Base-by-base conservation (phyloP, 768 basidiomycete genomes). In the Guyanaporus albipodus region DNA sequence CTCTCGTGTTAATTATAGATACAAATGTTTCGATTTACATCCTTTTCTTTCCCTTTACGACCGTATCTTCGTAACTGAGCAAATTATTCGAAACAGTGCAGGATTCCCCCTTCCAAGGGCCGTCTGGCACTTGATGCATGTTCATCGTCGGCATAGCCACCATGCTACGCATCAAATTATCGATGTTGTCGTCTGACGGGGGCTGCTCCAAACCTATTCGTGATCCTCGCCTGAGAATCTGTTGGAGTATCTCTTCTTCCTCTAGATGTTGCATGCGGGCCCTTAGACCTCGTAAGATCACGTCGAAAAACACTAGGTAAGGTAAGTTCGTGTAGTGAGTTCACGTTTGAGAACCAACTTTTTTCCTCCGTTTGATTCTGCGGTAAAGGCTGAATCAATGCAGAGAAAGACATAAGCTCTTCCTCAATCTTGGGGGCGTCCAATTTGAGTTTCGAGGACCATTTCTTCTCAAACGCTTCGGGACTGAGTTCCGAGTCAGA, bases 211-310 rank as follows among this genome's bases (percentile, higher is more conserved):
- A 56, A 21, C 62, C 61, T 22, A 71, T 62, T 37, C 58, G 67
- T 7, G 71, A 67, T 27, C 68, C 67, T 35, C 63, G 65, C 38
- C 68, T 62, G 26, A 70, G 54, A 28, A 63, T 62, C 32, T 68
- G 69, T 45, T 73, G 74, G 40, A 76, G 66, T 28, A 64, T 57
- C 38, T 73, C 73, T 47, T 77, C 68, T 38, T 75, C 72, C 41
- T 76, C 72, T n/a, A 76, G 53, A 21, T 65, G 55, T 34, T 63
- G 66, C 18, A 76, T 63, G 15, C 66, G 64, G 31, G 54, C 53
- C 12, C 69, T 67, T 34, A 76, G 64, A 14, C 65, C 64, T 11
- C 48, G 48, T 60, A 77, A 58, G 33, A 77, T 71, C n/a, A 57
- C 51, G 22, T 66, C 61, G 42, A 63, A 62, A 38, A 73, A 55